Evolutionary conservation across 140 eudicot genomes (phyloP).

Genomic region (Erigeron philadelphicus): DNA sequence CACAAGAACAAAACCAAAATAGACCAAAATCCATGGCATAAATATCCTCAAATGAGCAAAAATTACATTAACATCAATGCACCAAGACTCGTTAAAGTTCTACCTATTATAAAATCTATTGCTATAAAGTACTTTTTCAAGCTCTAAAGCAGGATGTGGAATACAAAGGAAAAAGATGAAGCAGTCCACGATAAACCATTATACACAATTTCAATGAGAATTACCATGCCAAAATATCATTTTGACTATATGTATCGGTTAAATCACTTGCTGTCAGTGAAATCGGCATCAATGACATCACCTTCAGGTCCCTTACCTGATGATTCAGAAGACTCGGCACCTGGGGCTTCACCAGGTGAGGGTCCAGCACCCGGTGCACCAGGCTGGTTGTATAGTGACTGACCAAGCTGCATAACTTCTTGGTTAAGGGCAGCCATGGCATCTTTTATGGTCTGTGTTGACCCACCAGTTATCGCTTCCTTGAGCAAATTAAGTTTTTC

Average conservation of each 20-base stretch:
- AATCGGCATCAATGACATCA: conserved; percentile 91
- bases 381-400: conserved; percentile 82
- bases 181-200: conserved; percentile 8
- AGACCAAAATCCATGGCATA: conserved; percentile 8
- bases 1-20: conserved; percentile 2
- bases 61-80: conserved; percentile 5
- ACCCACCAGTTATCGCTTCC: conserved; percentile 61
- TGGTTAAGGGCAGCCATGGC: conserved; percentile 92
- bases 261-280: conserved; percentile 67
- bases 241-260: background rate
- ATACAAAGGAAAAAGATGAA: background rate
- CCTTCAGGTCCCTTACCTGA: conserved; percentile 50
- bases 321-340: conserved; percentile 34
- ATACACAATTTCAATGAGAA: conserved; percentile 26
- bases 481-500: conserved; percentile 60
- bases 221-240: conserved; percentile 17
- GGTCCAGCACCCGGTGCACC: conserved; percentile 47
- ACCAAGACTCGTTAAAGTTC: conserved; percentile 15
- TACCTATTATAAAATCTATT: conserved; percentile 9
- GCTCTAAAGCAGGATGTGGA: background rate
- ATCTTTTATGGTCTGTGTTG: conserved; percentile 75
- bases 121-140: conserved; percentile 15
- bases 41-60: background rate
- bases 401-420: conserved; percentile 90
- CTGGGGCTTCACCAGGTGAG: conserved; percentile 38